Evolutionary conservation across 2,329 filamentous ascomycete species (phyloP), one percentile per base, ranked within the genome.

Genomic region (Beauveria rudraprayagi): DNA sequence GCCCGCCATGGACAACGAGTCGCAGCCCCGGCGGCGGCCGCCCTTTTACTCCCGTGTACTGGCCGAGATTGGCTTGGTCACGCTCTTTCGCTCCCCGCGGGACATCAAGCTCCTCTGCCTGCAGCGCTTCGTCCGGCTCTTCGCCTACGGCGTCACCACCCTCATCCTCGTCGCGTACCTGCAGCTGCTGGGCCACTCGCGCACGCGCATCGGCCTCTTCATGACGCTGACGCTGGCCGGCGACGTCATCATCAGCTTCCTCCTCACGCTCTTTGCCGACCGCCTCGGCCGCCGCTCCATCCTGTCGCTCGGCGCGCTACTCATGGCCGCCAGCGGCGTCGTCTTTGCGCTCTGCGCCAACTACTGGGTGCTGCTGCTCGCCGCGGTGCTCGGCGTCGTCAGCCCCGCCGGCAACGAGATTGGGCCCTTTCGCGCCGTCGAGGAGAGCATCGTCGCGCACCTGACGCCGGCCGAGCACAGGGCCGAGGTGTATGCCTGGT

Each of bases 331-430:
- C 3, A 84, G 83, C 63, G 85, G 85, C 2, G 63, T 80, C 3
- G 75, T 80, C 1, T 88, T 88, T 68, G 81, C 81, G 0, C 52
- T 76, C 0, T 78, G 67, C 63, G 73, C 75, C 7, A 81, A 79
- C 61, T 88, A 82, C 67, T 87, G 83, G 83, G 63, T 84, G 1
- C 70, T 88, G 57, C 75, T 88, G 8, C 62, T 72, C 10, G 84
- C 84, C 2, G 81, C 82, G 24, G 75, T 88, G 17, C 64, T 87
- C 8, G 85, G 85, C 5, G 83, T 88, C 54, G 83, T 88, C 40
- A 86, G 82, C 68, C 82, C 60, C n/a, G 83, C 82, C 67, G 84
- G 84, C 8, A 85, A 83, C 61, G 84, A 87, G 67, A 86, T 86
- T 58, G 84, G 83, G 0, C 84, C 84, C 0, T 87, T 87, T 63